These are phyloP conservation scores for Pleurotus giganteus DNA, from an alignment of 768 basidiomycete species.

Conservation along the genomic window DNA sequence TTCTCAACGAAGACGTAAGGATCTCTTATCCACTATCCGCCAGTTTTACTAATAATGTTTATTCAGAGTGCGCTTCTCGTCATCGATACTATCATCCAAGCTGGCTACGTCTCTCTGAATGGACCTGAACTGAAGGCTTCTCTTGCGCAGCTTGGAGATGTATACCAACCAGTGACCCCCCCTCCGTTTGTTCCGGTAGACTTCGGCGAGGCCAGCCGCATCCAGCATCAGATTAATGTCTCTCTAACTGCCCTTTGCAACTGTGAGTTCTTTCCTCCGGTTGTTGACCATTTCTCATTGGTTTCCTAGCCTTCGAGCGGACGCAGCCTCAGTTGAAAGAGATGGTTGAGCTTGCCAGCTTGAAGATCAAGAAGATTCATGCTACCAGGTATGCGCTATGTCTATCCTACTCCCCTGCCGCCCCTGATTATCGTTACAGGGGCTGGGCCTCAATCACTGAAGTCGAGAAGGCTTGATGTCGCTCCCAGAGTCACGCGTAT, in stretches of 20 bases:
- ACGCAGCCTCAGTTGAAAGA: slow-evolving; percentile 34
- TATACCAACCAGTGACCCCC: slow-evolving; percentile 31
- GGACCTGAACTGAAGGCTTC: slow-evolving; percentile 27
- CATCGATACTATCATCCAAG: slow-evolving; percentile 34
- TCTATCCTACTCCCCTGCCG: not conserved
- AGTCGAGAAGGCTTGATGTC: slow-evolving; percentile 24
- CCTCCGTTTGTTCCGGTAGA: slow-evolving; percentile 35
- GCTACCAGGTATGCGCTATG: slow-evolving; percentile 30
- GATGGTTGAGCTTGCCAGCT: slow-evolving; percentile 33
- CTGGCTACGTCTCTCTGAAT: slow-evolving; percentile 28
- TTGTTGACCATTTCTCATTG: not conserved
- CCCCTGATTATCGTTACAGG: slow-evolving; percentile 16
- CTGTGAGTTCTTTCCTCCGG: slow-evolving; percentile 18
- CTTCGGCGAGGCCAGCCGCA: slow-evolving; percentile 35
- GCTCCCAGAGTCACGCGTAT: not conserved
- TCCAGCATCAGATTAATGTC: slow-evolving; percentile 35
- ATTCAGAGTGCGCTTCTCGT: slow-evolving; percentile 32
- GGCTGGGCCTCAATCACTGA: slow-evolving; percentile 39
- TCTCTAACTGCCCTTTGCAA: slow-evolving; percentile 34
- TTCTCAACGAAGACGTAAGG: slow-evolving; percentile 30
- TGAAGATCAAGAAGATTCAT: slow-evolving; percentile 35
- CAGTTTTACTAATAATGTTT: not conserved
- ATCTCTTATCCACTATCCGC: not conserved
- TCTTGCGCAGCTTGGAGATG: slow-evolving; percentile 23
- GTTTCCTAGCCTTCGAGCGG: slow-evolving; percentile 31